These are phyloP conservation scores for Aspergillus fijiensis DNA, from an alignment of 2,329 filamentous ascomycete species.

Conservation along the genomic window DNA sequence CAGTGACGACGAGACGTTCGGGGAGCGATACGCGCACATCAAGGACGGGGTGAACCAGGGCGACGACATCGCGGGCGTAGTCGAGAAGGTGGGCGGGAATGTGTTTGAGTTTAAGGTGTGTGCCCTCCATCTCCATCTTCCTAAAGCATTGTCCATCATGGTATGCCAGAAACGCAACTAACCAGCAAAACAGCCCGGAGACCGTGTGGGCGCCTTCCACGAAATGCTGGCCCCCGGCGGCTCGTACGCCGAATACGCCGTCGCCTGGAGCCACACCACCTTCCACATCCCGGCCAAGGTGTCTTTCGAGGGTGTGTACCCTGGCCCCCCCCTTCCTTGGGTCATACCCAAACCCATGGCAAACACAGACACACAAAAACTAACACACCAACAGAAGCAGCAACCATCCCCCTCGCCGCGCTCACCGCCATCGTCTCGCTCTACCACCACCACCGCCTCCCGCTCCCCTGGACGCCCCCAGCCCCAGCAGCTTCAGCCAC, in stretches of 20 bases:
- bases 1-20: background rate
- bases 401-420: constrained; percentile 57
- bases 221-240: constrained; percentile 53
- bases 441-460: constrained; percentile 49
- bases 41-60: constrained; percentile 43
- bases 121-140: no score
- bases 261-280: constrained; percentile 54
- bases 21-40: background rate
- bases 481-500: background rate
- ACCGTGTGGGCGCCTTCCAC: constrained; percentile 53
- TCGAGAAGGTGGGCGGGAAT: constrained; percentile 52
- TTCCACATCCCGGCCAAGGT: constrained; percentile 53
- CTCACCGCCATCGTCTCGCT: constrained; percentile 56
- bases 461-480: constrained; percentile 50
- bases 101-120: constrained; percentile 53
- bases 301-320: constrained; percentile 51
- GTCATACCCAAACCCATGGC: background rate
- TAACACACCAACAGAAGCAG: constrained; percentile 46
- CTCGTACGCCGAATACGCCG: constrained; percentile 57
- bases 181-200: constrained; percentile 39
- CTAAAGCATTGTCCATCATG: background rate
- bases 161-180: background rate
- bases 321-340: no score
- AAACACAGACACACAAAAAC: background rate
- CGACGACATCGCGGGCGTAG: constrained; percentile 54